Evolutionary conservation across 208 protist species (phyloP).

Genomic region (Kentomonas sorsogonicus): DNA sequence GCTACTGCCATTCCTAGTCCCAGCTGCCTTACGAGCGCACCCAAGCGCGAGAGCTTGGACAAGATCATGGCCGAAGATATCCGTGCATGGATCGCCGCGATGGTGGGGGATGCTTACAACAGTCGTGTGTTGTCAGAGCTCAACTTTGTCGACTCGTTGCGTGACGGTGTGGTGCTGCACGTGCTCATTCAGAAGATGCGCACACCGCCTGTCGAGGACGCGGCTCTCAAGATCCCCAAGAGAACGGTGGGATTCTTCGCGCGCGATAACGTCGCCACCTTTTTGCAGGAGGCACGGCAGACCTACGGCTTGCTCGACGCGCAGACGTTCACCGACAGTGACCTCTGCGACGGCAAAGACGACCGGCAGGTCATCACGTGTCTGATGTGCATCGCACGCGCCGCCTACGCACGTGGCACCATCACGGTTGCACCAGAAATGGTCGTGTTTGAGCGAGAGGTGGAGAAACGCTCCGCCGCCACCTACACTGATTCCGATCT

Average conservation of each 20-base stretch:
- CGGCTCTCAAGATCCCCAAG: constrained; percentile 45
- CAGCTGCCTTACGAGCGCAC: too few relatives aligned
- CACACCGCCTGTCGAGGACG: constrained; percentile 38
- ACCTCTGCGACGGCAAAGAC: constrained; percentile 69
- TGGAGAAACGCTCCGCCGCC: constrained; percentile 39
- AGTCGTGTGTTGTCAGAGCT: constrained; percentile 19
- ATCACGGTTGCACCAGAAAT: constrained; percentile 31
- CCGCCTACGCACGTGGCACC: constrained; percentile 39
- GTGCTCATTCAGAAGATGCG: constrained; percentile 68
- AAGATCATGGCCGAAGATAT: constrained; percentile 55
- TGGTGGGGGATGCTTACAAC: constrained; percentile 48
- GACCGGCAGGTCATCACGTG: constrained; percentile 75
- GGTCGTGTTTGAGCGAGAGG: constrained; percentile 60
- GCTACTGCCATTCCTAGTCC: too few relatives aligned
- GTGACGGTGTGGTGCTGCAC: constrained; percentile 54
- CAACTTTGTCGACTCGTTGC: constrained; percentile 63
- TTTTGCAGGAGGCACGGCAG: constrained; percentile 31
- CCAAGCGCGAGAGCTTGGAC: constrained; percentile 33
- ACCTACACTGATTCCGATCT: too few relatives aligned
- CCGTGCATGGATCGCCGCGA: constrained; percentile 51
- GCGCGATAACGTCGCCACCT: constrained; percentile 68
- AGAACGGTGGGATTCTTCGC: constrained; percentile 59
- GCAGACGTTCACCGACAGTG: constrained; percentile 68
- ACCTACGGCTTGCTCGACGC: constrained; percentile 45
- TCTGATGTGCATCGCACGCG: constrained; percentile 59